phyloP scores from a whole-genome alignment of 495 filamentous ascomycete species.

The Lasiosphaeria hispida region DNA sequence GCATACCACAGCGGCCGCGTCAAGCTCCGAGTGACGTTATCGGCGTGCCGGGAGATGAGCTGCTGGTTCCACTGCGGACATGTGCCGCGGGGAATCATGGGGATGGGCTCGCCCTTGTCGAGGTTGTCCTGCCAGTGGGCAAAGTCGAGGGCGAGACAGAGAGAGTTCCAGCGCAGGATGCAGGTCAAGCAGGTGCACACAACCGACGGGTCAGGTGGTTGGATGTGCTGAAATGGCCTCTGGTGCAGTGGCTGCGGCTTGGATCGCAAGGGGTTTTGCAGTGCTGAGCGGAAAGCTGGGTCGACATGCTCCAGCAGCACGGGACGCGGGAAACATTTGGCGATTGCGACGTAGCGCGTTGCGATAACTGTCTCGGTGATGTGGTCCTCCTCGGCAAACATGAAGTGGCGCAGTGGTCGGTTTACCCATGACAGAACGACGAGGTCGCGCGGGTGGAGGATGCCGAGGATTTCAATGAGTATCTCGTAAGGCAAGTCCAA shows the following conservation, averaged over 20 bases:
- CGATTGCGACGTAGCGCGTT: conserved; percentile 45
- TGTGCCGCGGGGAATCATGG: conserved; percentile 45
- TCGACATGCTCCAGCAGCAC: conserved; percentile 42
- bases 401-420: conserved; percentile 37
- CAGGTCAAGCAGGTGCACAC: conserved; percentile 55
- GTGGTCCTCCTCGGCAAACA: conserved; percentile 35
- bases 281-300: conserved; percentile 26
- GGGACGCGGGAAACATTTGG: conserved; percentile 49
- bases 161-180: conserved; percentile 50
- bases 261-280: conserved; percentile 37
- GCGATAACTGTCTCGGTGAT: conserved; percentile 40
- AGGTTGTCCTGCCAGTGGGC: conserved; percentile 53
- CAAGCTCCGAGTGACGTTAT: conserved; percentile 42
- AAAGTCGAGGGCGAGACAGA: conserved; percentile 52
- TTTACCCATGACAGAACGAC: conserved; percentile 39
- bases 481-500: conserved; percentile 51
- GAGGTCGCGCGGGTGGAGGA: conserved; percentile 48
- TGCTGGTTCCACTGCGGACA: conserved; percentile 45
- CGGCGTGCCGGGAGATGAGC: conserved; percentile 38
- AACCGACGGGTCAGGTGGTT: conserved; percentile 33
- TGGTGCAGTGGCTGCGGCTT: conserved; percentile 37
- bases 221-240: conserved; percentile 49
- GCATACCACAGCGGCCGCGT: conserved; percentile 47
- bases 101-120: conserved; percentile 49
- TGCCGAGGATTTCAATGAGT: conserved; percentile 40